Base-by-base conservation (phyloP, 2,329 filamentous ascomycete species). In the Cryphonectria parasitica region DNA sequence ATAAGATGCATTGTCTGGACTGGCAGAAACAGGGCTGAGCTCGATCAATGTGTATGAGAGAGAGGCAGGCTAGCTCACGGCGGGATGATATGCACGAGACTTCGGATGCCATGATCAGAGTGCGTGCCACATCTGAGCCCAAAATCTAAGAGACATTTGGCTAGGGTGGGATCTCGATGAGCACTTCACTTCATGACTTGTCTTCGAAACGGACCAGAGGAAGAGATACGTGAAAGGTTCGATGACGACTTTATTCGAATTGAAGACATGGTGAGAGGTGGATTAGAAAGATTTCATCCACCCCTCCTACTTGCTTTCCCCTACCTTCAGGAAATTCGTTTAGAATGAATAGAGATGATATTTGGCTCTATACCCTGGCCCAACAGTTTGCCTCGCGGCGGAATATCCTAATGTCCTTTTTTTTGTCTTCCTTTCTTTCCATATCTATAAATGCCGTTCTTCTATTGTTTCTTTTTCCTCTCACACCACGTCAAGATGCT, bases 301-400 rank as follows among this genome's bases (percentile, higher is more conserved):
- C 43, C 43, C 19, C 19, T 49, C 36, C 7, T 39, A 39, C 36
- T 39, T 39, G 36, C 36, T 39, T 19, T n/a, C 17, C 45, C 45
- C 36, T 39, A n/a, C 43, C 43, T 25, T 15, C 52, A 31, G 28
- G 5, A 31, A 0, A 19, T 34, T 31, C 17, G 25, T 58, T 15
- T 19, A 19, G 28, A 28, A 58, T 15, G 28, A 34, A 31, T 19
- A 58, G 28, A 31, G 54, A 58, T 58, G 28, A 58, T 28, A 0
- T 56, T 25, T 17, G 25, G 25, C 15, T 31, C 17, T 0, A 64
- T 36, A 28, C 3, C 25, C 43, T 64, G 52, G 43, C 31, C 63
- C 28, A 36, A 68, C 68, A 61, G 31, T 61, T 58, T 54, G 69
- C 69, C 71, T 72, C 45, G 71, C 71, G 71, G 69, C 69, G 31